Conservation (phyloP, 139 green algal species). For the Desmodesmus armatus region DNA sequence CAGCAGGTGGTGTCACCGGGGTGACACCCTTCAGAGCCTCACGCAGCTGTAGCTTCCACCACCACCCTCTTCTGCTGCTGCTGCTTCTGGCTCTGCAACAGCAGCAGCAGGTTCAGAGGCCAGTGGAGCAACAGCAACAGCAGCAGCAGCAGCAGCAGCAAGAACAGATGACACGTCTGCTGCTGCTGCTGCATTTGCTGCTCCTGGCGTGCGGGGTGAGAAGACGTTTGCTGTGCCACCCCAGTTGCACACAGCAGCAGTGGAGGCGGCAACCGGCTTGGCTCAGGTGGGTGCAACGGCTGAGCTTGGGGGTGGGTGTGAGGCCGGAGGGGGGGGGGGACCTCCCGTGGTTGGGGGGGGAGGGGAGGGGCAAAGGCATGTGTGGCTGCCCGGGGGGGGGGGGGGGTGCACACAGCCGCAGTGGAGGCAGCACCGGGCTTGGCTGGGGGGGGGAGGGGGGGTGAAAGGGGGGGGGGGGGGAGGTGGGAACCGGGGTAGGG, state of each 20-base stretch:
- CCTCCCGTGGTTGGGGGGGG: no score
- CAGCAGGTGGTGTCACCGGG: background rate
- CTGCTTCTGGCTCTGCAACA: background rate
- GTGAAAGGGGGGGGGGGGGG: no score
- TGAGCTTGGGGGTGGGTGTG: no score
- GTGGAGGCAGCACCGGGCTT: no score
- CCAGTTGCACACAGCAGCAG: background rate
- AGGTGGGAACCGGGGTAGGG: no score
- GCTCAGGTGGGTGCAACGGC: conserved; percentile 40
- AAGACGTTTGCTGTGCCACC: background rate
- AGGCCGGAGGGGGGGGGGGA: no score
- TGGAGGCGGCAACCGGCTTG: background rate
- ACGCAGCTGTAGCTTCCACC: background rate
- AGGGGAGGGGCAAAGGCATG: no score
- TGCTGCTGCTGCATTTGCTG: conserved; percentile 14
- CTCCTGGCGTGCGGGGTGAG: conserved; percentile 18
- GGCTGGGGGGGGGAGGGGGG: no score
- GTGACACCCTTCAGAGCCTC: conserved; percentile 4
- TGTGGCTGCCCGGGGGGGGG: no score
- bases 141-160: background rate
- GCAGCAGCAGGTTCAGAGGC: background rate
- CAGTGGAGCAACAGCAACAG: background rate
- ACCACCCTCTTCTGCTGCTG: background rate
- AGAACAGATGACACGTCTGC: background rate
- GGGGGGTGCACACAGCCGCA: no score